Evolutionary conservation across 352 stramenopile genomes (phyloP).

Genomic region (Phytophthora kernoviae): DNA sequence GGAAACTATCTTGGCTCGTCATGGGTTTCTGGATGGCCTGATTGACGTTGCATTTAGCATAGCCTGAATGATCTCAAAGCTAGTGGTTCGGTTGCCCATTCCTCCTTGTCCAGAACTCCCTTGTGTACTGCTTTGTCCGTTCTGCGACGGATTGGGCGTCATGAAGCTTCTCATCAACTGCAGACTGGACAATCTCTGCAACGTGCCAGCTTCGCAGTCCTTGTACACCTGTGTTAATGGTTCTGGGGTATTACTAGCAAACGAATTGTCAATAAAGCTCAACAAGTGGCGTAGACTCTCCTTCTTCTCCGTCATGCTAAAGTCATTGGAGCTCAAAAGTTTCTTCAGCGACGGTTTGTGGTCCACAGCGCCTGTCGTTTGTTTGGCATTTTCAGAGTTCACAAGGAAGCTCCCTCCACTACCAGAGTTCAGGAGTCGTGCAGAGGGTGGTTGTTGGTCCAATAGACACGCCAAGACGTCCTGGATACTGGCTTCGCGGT

Average conservation of each 20-base stretch:
- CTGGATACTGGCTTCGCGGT: constrained; percentile 78
- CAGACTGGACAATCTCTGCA: constrained; percentile 77
- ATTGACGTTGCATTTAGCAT: constrained; percentile 88
- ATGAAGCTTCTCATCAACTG: constrained; percentile 86
- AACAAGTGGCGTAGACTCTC: constrained; percentile 81
- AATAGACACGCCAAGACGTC: constrained; percentile 77
- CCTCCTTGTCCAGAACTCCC: constrained; percentile 7
- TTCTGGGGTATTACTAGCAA: constrained; percentile 73
- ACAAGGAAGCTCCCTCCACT: constrained; percentile 57
- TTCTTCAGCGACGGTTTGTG: constrained; percentile 75
- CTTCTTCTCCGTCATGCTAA: constrained; percentile 88
- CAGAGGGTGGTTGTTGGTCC: constrained; percentile 65
- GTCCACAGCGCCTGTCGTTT: constrained; percentile 30
- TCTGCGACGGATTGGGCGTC: constrained; percentile 29
- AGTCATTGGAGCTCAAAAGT: constrained; percentile 82
- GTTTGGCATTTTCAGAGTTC: constrained; percentile 48
- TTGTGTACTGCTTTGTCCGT: background rate
- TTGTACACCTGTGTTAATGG: constrained; percentile 84
- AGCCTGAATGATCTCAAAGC: constrained; percentile 88
- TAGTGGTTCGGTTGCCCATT: constrained; percentile 77
- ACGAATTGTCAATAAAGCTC: constrained; percentile 86
- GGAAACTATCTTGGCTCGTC: constrained; percentile 87
- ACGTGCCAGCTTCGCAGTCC: constrained; percentile 68
- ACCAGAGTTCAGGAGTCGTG: constrained; percentile 46
- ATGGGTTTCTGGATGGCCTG: constrained; percentile 87